Conservation (phyloP, 2,329 filamentous ascomycete genomes). For the Phialophora chinensis region DNA sequence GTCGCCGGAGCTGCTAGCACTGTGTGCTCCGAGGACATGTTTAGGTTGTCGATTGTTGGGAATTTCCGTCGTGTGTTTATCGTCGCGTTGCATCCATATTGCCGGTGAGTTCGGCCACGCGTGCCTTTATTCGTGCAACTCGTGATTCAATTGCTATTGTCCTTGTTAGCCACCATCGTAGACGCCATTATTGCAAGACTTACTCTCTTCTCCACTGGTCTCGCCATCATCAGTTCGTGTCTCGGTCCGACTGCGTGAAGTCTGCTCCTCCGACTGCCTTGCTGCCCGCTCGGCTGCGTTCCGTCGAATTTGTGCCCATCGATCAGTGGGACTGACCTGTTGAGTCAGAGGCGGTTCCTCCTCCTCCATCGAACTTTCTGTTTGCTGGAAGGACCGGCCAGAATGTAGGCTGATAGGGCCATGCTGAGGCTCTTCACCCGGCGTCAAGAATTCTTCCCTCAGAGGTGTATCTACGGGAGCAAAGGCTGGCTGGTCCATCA, state of each 20-base stretch:
- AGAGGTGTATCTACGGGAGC: constrained; percentile 63
- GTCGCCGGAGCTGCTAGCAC: constrained; percentile 10
- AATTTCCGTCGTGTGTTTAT: constrained; percentile 19
- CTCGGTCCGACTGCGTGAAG: constrained; percentile 56
- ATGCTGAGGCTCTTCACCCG: constrained; percentile 36
- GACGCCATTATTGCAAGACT: constrained; percentile 50
- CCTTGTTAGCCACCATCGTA: constrained; percentile 40
- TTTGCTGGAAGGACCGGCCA: constrained; percentile 22
- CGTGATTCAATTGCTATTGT: constrained; percentile 87
- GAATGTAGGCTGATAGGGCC: constrained; percentile 35
- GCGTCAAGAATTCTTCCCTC: constrained; percentile 30
- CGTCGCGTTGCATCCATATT: constrained; percentile 68
- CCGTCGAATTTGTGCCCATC: constrained; percentile 95
- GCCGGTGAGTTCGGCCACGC: constrained; percentile 90
- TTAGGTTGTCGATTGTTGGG: not conserved
- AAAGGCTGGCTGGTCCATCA: constrained; percentile 85
- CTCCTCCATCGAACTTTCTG: constrained; percentile 33
- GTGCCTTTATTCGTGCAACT: constrained; percentile 95
- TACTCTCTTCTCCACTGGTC: constrained; percentile 94
- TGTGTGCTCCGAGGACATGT: constrained; percentile 4
- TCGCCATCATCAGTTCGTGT: constrained; percentile 77
- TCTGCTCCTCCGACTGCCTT: constrained; percentile 69
- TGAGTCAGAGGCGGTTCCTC: constrained; percentile 36
- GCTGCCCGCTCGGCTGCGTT: constrained; percentile 85
- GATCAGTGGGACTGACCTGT: constrained; percentile 63